Evolutionary conservation across 345 rosid genomes (phyloP).

Genomic region (Hibiscus trionum): DNA sequence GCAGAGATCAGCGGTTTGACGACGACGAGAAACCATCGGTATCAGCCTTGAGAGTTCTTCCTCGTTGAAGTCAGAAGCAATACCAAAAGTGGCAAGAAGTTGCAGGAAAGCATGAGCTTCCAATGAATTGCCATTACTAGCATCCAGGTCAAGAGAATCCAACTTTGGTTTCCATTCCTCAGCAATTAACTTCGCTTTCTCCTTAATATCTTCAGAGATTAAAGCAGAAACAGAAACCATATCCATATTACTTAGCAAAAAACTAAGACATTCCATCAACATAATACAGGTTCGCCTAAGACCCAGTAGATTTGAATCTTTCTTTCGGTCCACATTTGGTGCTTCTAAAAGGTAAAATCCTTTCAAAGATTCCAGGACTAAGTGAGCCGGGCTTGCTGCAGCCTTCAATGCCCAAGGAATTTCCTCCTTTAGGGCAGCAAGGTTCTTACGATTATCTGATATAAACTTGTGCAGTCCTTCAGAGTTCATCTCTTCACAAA

Average conservation of each 20-base stretch:
- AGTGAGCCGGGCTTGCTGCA: constrained; percentile 66
- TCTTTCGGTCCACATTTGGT: constrained; percentile 67
- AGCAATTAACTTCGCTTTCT: not conserved
- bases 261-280: constrained; percentile 97
- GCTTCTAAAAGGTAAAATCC: constrained; percentile 65
- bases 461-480: constrained; percentile 87
- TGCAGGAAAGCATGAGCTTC: not conserved
- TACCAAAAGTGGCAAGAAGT: not conserved
- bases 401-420: constrained; percentile 73
- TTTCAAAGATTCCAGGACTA: constrained; percentile 75
- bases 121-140: not conserved
- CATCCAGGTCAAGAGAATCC: constrained; percentile 45
- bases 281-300: constrained; percentile 93
- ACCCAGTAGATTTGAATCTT: constrained; percentile 80
- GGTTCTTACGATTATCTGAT: constrained; percentile 98
- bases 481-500: constrained; percentile 81
- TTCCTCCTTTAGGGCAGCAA: constrained; percentile 77
- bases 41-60: constrained; percentile 36
- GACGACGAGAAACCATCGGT: constrained; percentile 98
- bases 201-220: not conserved
- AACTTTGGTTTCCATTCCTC: constrained; percentile 16
- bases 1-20: constrained; percentile 87
- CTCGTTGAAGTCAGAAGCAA: not conserved
- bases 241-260: constrained; percentile 48
- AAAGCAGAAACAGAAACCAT: constrained; percentile 24